Base-by-base conservation (phyloP, 2,329 filamentous ascomycete species). In the Epichloe gansuensis region DNA sequence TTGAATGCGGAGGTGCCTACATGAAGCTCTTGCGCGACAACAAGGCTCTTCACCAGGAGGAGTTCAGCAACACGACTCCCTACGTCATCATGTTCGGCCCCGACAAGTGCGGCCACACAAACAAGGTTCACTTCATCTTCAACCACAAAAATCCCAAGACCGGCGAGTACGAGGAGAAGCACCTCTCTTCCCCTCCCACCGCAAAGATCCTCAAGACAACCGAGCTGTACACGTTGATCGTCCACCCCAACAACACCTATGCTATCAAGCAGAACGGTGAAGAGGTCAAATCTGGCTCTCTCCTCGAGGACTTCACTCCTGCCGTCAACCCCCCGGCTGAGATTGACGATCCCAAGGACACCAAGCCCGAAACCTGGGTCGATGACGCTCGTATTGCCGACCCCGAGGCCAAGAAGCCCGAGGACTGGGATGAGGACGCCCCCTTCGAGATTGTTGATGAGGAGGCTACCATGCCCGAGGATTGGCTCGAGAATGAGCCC, bases 101-200 rank as follows among this genome's bases (percentile, higher is more conserved):
- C 63, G 93, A 98, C 78, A 97, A 97, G 85, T 98, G 93, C 71
- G 93, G 93, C 71, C 81, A 89, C 69, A 97, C 89, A 72, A 98
- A 98, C 85, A 97, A 97, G 85, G 87, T 94, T 50, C 80, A 82
- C 73, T 95, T 98, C 76, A 98, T 98, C 72, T 95, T 98, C 83
- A 93, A 94, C 74, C 93, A 98, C 86, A 98, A 97, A 87, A 98
- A 97, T 82, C 93, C 93, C 68, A 96, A 95, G 87, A 96, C 89
- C 46, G 91, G 91, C 76, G 89, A 96, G 73, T 98, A 98, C 66
- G 91, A 98, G 81, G 93, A 98, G 87, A 98, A 98, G 85, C 93
- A 98, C 74, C 80, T 98, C 58, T 82, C 80, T 68, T 80, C 79
- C 63, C 85, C 91, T 58, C 90, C 93, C 56, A 78, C 84, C 54